A percentile compares a stretch with the other conserved stretches of the same genome.
These are phyloP conservation scores for Mucuna pruriens DNA, from an alignment of 306 rosid species.

Conservation along the genomic window DNA sequence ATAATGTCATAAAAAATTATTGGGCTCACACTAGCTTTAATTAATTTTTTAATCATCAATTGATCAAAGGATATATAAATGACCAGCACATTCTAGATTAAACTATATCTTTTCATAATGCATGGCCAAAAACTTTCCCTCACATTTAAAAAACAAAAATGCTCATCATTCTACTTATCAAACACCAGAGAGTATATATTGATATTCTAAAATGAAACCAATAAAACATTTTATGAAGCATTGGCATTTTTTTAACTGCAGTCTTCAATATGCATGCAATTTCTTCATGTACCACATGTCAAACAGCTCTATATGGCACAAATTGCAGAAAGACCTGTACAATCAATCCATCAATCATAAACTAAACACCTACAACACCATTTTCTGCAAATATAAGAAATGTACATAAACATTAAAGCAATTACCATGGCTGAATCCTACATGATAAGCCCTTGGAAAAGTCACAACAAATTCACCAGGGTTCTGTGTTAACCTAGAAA, in stretches of 20 bases:
- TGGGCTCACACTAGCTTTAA: not conserved
- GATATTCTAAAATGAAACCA: conserved; percentile 33
- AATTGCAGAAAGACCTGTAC: conserved; percentile 24
- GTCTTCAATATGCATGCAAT: conserved; percentile 26
- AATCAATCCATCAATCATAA: conserved; percentile 16
- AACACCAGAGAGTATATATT: conserved; percentile 1
- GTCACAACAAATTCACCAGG: conserved; percentile 99
- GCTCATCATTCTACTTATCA: not conserved
- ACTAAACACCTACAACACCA: conserved; percentile 7
- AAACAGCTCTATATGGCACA: conserved; percentile 18
- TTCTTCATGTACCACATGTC: conserved; percentile 21
- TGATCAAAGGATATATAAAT: not conserved
- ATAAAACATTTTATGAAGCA: conserved; percentile 22
- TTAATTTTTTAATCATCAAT: conserved; percentile 11
- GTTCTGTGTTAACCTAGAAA: conserved; percentile 89
- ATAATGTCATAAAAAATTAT: not conserved
- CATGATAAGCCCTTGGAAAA: conserved; percentile 99
- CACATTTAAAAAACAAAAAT: not conserved
- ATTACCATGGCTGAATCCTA: conserved; percentile 99
- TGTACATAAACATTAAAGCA: conserved; percentile 43
- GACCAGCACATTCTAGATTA: conserved; percentile 8
- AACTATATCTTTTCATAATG: not conserved
- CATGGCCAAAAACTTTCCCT: conserved; percentile 2
- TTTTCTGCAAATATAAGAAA: conserved; percentile 28
- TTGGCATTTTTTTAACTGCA: conserved; percentile 5